Evolutionary conservation across 2,329 filamentous ascomycete genomes (phyloP), one percentile per base, ranked within the genome.

Genomic region (Alternaria rosae): DNA sequence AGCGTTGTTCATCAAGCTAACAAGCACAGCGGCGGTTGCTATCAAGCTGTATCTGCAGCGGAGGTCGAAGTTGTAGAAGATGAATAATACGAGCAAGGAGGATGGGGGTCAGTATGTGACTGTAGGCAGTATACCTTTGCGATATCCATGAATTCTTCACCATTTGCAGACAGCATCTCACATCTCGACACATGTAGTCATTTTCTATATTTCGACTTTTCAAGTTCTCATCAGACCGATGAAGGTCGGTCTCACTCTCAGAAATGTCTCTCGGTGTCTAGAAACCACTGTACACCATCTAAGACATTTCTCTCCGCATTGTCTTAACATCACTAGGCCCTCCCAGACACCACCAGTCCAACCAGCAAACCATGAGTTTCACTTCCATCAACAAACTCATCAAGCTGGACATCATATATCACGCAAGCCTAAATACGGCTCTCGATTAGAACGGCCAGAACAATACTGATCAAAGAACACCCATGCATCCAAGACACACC

Each of bases 21-120:
- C 53, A 6, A 28, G n/a, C 13, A 8, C 21, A 61, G 59, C 59
- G 30, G 59, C 59, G 12, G 42, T 58, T 26, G 59, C 59, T 7
- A 26, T 61, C n/a, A 57, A 35, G 25, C n/a, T 53, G 2, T 61
- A 61, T 41, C 21, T 61, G n/a, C 59, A 61, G 54, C 59, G 59
- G 6, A 58, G 30, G 21, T 38, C 54, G 5, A 61, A 58, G 48
- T 28, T 61, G 48, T 61, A 58, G 30, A 3, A 3, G 13, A 51
- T 8, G 13, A 9, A 20, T 28, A 23, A n/a, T 45, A 28, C 3
- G 25, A n/a, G 28, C n/a, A 9, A 9, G 17, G 13, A 9, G 30
- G 6, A 13, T 1, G 15, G 35, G 32, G 7, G 20, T 9, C 1
- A 12, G 13, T 20, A 13, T 13, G 6, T 51, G 20, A 51, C 3